Percentiles rank a stretch among this genome's conserved stretches.
These are phyloP conservation scores for Botrytis medusae DNA, from an alignment of 2,329 filamentous ascomycete genomes.

Conservation along the genomic window DNA sequence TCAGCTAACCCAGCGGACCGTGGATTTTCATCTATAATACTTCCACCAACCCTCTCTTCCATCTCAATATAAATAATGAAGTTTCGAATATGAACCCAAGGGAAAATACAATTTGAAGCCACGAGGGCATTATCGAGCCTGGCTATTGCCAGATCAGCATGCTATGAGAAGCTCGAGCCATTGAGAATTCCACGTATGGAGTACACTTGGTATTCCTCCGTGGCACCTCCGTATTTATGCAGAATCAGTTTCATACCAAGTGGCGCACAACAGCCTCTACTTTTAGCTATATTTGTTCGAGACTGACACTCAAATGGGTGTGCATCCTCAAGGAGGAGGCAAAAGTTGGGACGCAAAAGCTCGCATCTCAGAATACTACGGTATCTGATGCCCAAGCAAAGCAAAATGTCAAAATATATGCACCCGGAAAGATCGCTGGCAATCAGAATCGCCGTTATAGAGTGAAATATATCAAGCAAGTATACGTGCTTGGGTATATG, in stretches of 20 bases:
- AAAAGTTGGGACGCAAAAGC: neutral
- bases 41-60: neutral
- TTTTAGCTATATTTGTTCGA: neutral
- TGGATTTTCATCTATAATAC: neutral
- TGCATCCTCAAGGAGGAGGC: neutral
- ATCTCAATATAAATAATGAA: neutral
- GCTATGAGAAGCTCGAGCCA: neutral
- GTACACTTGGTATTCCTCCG: neutral
- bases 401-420: neutral
- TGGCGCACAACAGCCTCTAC: neutral
- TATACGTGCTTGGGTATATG: neutral
- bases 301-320: neutral
- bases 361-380: neutral
- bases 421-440: neutral
- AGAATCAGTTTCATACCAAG: conserved; percentile 5
- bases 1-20: neutral
- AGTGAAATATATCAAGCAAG: neutral
- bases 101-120: neutral
- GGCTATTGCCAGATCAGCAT: conserved; percentile 8
- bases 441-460: neutral
- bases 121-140: neutral
- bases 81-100: neutral
- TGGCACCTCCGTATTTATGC: conserved; percentile 13
- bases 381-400: neutral
- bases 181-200: neutral